Evolutionary conservation across 305 asterid species (phyloP), one percentile per base, ranked within the genome.

Genomic region (Stenogyne calaminthoides): DNA sequence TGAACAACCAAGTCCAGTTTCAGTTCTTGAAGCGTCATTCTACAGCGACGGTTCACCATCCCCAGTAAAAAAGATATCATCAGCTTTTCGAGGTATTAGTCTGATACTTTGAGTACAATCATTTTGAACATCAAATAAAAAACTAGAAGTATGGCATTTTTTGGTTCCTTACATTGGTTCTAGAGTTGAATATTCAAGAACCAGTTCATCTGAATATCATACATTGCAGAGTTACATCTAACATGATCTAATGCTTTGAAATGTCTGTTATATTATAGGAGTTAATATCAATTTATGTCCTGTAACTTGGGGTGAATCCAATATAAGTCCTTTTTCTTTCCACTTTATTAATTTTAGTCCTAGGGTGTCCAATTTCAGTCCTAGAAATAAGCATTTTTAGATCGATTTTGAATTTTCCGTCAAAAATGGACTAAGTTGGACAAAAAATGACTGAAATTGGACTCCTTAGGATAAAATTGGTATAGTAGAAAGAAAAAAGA

Each of bases 1-100:
- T 34, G 97, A 93, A 79, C 97, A 88, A 73, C 98, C 98, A 69
- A 93, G 97, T 77, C 96, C 98, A 10, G 86, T 89, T 70, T 88
- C 97, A 62, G 94, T 93, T 74, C 96, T 93, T 67, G 95, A 91
- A 56, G 80, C 88, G 54, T 19, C 88, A 83, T 91, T 91, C 79
- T 88, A 75, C 72, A 62, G 73, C 57, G 98, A 93, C 73, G 96
- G 85, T 65, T 83, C 91, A 67, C 93, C 91, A 59, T 91, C 97
- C 66, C 98, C 96, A 2, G 86, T 93, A 77, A 89, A 87, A 86
- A 88, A 83, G 82, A 84, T 55, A 78, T 72, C 92, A 18, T 82
- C 82, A 49, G 83, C 80, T 77, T 93, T 88, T 80, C 83, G 52
- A 89, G 98, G 98, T 93, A 92, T 62, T 57, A 68, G 39, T 32